A percentile compares a stretch with the other conserved stretches of the same genome.
These are phyloP conservation scores for Hypoxylon lenormandii DNA, from an alignment of 495 filamentous ascomycete genomes.

Conservation along the genomic window DNA sequence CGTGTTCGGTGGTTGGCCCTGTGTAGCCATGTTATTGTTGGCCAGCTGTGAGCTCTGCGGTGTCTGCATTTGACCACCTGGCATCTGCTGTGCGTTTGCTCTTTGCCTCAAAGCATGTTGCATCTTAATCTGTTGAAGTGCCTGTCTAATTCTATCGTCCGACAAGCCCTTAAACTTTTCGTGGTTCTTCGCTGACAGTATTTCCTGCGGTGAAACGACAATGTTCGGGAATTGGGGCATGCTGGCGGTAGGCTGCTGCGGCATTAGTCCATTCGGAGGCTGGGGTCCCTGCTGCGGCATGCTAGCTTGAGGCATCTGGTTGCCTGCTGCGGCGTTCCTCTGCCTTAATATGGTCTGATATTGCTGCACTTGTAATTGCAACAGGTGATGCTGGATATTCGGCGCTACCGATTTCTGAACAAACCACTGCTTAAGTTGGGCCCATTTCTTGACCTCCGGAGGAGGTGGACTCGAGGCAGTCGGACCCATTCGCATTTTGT, in stretches of 20 bases:
- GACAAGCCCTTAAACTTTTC: constrained; percentile 55
- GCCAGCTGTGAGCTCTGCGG: constrained; percentile 39
- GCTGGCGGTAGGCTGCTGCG: constrained; percentile 42
- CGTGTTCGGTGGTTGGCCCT: constrained; percentile 43
- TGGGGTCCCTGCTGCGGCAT: constrained; percentile 56
- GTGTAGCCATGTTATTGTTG: constrained; percentile 53
- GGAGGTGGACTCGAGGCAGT: too few species aligned
- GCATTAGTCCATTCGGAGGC: constrained; percentile 50
- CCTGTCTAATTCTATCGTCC: constrained; percentile 68
- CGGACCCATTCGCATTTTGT: constrained; percentile 35
- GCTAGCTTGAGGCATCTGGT: constrained; percentile 40
- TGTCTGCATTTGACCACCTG: constrained; percentile 40
- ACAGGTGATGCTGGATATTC: constrained; percentile 51
- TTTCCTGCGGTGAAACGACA: constrained; percentile 56
- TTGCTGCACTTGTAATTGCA: constrained; percentile 65
- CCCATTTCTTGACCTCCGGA: constrained; percentile 75
- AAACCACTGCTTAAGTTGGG: constrained; percentile 74
- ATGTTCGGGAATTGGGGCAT: constrained; percentile 36
- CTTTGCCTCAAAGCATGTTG: constrained; percentile 33
- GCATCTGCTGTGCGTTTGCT: constrained; percentile 44
- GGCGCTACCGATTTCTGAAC: constrained; percentile 59
- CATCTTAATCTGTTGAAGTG: constrained; percentile 46
- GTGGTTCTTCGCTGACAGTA: constrained; percentile 58
- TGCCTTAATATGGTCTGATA: constrained; percentile 56
- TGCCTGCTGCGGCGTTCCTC: constrained; percentile 33